phyloP scores from a whole-genome alignment of 192 early-diverging fungal genomes.

The Coemansia sp. region DNA sequence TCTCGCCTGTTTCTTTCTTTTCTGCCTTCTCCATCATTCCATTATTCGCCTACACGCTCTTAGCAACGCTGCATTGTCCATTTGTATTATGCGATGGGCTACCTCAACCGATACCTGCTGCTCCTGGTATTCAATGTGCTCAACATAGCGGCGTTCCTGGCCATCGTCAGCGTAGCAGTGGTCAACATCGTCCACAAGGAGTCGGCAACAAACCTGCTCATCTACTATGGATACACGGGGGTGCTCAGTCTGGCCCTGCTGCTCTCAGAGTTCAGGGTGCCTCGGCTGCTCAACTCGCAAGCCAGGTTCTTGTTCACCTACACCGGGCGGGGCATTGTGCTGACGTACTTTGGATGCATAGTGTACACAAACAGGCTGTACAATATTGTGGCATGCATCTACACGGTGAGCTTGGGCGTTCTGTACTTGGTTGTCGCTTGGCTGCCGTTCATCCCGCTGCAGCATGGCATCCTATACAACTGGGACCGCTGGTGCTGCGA shows the following conservation, averaged over 20 bases:
- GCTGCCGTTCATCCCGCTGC: slow-evolving; percentile 39
- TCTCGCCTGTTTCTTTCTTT: too few relatives aligned
- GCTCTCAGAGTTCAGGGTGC: slow-evolving; percentile 51
- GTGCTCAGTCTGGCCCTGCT: slow-evolving; percentile 42
- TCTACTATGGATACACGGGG: slow-evolving; percentile 53
- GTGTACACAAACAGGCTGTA: slow-evolving; percentile 40
- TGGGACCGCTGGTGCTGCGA: slow-evolving; percentile 36
- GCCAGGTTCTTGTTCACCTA: slow-evolving; percentile 56
- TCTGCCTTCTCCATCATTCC: too few relatives aligned
- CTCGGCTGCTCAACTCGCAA: slow-evolving; percentile 44
- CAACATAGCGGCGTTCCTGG: slow-evolving; percentile 40
- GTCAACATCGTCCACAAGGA: slow-evolving; percentile 35
- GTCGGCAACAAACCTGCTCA: slow-evolving; percentile 50
- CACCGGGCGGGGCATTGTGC: slow-evolving; percentile 55
- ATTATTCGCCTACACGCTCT: too few relatives aligned
- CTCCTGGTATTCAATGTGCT: slow-evolving; percentile 47
- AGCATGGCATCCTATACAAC: slow-evolving; percentile 43
- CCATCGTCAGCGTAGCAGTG: slow-evolving; percentile 38
- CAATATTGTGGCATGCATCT: slow-evolving; percentile 52
- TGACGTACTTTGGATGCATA: slow-evolving; percentile 60
- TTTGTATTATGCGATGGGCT: slow-evolving; percentile 42
- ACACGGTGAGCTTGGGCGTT: slow-evolving; percentile 51
- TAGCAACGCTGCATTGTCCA: too few relatives aligned
- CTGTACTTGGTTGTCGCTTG: slow-evolving; percentile 54
- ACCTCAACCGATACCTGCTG: slow-evolving; percentile 44